Conservation (phyloP, 768 basidiomycete genomes). For the Macrocybe gigantea region DNA sequence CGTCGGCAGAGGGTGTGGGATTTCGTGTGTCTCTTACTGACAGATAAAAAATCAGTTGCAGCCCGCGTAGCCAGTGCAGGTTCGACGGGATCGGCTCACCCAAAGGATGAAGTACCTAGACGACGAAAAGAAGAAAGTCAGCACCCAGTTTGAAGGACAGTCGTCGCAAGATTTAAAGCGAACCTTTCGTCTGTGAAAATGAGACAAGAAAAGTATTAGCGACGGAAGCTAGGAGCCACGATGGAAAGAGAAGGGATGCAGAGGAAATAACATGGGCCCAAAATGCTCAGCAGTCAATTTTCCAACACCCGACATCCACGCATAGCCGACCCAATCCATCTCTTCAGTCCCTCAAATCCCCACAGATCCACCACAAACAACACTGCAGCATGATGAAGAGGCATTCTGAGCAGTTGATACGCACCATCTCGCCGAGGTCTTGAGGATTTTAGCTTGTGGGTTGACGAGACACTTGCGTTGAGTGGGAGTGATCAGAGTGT, state of each 20-base stretch:
- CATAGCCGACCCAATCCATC: slow-evolving; percentile 11
- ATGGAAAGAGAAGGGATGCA: background rate
- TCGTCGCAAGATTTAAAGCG: slow-evolving; percentile 21
- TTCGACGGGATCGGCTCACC: slow-evolving; percentile 45
- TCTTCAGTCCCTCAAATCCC: slow-evolving; percentile 12
- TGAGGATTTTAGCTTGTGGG: slow-evolving; percentile 21
- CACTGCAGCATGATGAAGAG: slow-evolving; percentile 4
- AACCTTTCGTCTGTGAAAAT: slow-evolving; percentile 76
- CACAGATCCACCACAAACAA: slow-evolving; percentile 1
- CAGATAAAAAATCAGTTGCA: slow-evolving; percentile 6
- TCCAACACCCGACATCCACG: slow-evolving; percentile 11
- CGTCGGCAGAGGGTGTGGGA: slow-evolving; percentile 96
- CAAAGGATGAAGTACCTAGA: slow-evolving; percentile 93
- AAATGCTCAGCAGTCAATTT: slow-evolving; percentile 18
- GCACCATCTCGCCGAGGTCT: slow-evolving; percentile 42
- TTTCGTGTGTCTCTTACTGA: slow-evolving; percentile 95
- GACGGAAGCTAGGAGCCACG: slow-evolving; percentile 10
- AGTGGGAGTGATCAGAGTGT: slow-evolving; percentile 6
- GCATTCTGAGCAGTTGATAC: slow-evolving; percentile 19
- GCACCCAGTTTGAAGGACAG: background rate
- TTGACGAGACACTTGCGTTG: slow-evolving; percentile 8
- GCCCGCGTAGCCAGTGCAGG: background rate
- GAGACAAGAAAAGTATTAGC: slow-evolving; percentile 9
- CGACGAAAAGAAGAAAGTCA: slow-evolving; percentile 4
- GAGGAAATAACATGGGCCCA: slow-evolving; percentile 1